Base-by-base conservation (phyloP, 2,329 filamentous ascomycete genomes). In the Cadophora malorum region DNA sequence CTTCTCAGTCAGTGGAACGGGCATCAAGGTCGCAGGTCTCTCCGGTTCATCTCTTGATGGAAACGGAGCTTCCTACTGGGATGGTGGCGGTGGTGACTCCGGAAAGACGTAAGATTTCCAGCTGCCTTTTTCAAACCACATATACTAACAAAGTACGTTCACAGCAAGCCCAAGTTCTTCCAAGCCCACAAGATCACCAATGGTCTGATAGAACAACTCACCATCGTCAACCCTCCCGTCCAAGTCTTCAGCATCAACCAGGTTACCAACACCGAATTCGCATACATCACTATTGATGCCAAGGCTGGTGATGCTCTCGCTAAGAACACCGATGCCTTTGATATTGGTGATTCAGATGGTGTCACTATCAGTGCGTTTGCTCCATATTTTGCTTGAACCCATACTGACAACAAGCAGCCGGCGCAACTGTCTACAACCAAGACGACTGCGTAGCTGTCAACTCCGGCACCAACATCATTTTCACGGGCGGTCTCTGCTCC, bases 371-470 rank as follows among this genome's bases (percentile, higher is more conserved):
- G 79, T 68, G 38, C 38, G 8, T 45, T 16, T n/a, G n/a, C n/a
- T n/a, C n/a, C n/a, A n/a, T n/a, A n/a, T n/a, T n/a, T n/a, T n/a
- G n/a, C n/a, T n/a, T n/a, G n/a, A n/a, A n/a, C n/a, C n/a, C n/a
- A 47, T n/a, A 21, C 38, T 41, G 14, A 41, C 12, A 14, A 3
- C 23, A 16, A 38, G 38, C n/a, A 66, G 64, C 38, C 8, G 81
- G 81, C 45, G 83, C 83, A 33, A 81, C 78, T 66, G 79, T 87
- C 63, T 81, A 83, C 75, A 87, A 87, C 78, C 85, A 88, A 77
- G 85, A 88, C 66, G 85, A 88, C 74, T 88, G 85, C 72, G 77
- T 87, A 25, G 85, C 85, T 45, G 77, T 88, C 72, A 87, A 87
- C 78, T 85, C 83, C 1, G 85, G 85, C 63, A 81, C 78, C 25